Percentiles rank a stretch among this genome's conserved stretches.
Conservation (phyloP, 2,329 filamentous ascomycete species). For the Neonectria punicea region DNA sequence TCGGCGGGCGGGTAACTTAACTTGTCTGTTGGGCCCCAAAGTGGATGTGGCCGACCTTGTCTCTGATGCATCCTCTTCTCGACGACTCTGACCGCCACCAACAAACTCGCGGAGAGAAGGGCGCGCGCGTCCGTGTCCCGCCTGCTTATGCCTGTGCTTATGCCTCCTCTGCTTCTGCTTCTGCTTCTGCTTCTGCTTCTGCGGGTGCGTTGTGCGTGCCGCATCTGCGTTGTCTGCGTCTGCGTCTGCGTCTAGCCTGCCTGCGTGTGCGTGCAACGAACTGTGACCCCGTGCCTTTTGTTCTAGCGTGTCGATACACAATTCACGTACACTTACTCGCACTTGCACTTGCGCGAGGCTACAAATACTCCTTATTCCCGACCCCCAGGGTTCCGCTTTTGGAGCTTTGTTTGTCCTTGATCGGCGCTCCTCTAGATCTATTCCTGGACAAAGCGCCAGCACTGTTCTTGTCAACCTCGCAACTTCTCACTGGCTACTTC, state of each 20-base stretch:
- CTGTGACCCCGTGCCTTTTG: constrained; percentile 24
- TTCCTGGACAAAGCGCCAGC: constrained; percentile 11
- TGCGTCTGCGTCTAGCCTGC: not conserved
- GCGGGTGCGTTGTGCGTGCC: not conserved
- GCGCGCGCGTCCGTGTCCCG: not conserved
- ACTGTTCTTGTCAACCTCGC: constrained; percentile 1
- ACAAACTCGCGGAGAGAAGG: not conserved
- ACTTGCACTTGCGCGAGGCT: not conserved
- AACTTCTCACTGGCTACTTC: not conserved
- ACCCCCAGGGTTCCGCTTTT: constrained; percentile 7
- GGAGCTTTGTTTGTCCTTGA: constrained; percentile 5
- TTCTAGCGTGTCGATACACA: not conserved
- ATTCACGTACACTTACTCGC: not conserved
- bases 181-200: not conserved
- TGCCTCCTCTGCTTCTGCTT: not conserved
- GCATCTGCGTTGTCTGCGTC: not conserved
- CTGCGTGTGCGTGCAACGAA: constrained; percentile 16
- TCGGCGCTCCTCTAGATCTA: constrained; percentile 18
- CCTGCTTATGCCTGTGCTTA: not conserved
- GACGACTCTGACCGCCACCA: not conserved
- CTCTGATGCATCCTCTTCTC: constrained; percentile 1
- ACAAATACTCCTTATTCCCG: constrained; percentile 22
- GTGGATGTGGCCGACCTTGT: constrained; percentile 3
- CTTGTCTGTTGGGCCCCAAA: not conserved
- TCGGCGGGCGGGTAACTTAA: not conserved